Percentiles rank a stretch among this genome's conserved stretches.
Conservation (phyloP, 345 rosid species). For the Capsella bursapastoris region DNA sequence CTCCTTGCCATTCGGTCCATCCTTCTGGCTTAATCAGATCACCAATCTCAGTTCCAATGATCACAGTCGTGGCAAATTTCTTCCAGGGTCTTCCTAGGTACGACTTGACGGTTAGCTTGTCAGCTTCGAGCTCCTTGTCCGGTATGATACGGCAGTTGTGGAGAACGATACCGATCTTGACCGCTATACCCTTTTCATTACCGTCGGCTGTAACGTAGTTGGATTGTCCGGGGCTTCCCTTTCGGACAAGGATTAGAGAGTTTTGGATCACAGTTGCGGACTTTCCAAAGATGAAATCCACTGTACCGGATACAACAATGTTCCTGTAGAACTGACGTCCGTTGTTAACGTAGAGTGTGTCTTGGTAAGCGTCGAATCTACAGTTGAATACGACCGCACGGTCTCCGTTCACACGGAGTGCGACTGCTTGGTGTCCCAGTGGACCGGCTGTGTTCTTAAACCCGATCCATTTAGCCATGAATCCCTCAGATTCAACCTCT, state of each 20-base stretch:
- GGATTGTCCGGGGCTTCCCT: conserved; percentile 46
- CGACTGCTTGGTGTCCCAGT: conserved; percentile 70
- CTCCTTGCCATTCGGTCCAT: conserved; percentile 59
- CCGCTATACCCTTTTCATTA: conserved; percentile 27
- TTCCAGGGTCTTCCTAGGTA: conserved; percentile 88
- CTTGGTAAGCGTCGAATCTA: conserved; percentile 72
- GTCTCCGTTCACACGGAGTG: conserved; percentile 63
- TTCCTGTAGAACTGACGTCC: conserved; percentile 70
- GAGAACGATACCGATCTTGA: conserved; percentile 58
- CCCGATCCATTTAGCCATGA: conserved; percentile 63
- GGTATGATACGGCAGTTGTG: conserved; percentile 81
- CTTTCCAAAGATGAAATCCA: conserved; percentile 84
- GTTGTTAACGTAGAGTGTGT: conserved; percentile 64
- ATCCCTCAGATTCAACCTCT: conserved; percentile 68
- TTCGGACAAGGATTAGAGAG: conserved; percentile 62
- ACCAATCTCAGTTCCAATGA: conserved; percentile 62
- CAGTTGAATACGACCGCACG: conserved; percentile 59
- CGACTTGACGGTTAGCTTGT: conserved; percentile 43
- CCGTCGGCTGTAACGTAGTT: conserved; percentile 76
- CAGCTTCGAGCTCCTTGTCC: conserved; percentile 53
- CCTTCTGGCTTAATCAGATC: conserved; percentile 67
- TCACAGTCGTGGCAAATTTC: conserved; percentile 50
- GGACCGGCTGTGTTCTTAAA: conserved; percentile 78
- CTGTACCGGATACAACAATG: conserved; percentile 70
- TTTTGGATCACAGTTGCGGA: conserved; percentile 63